phyloP scores from a whole-genome alignment of 2,329 filamentous ascomycete species.

The Colletotrichum limetticola region DNA sequence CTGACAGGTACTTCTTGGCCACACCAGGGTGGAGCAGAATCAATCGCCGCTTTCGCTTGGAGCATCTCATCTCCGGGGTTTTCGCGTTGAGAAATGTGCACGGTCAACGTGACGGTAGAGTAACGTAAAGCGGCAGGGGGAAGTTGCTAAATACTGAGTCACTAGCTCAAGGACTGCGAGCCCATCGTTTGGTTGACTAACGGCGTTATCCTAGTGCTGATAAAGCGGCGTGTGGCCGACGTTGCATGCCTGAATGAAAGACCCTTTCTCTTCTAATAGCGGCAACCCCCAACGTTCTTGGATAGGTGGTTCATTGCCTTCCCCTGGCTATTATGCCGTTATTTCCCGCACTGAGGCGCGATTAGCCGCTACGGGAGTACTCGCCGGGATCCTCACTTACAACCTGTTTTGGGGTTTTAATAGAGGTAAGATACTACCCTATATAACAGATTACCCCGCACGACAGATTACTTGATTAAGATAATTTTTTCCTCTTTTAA shows the following conservation, averaged over 20 bases:
- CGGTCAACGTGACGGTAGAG: not conserved
- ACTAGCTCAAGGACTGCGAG: not conserved
- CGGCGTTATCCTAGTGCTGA: not conserved
- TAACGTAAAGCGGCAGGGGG: not conserved
- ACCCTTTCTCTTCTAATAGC: not conserved
- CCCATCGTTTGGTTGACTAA: not conserved
- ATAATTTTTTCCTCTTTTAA: too few relatives aligned
- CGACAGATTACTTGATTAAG: too few relatives aligned
- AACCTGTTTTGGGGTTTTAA: too few relatives aligned
- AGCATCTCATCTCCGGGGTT: not conserved
- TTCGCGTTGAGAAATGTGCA: not conserved
- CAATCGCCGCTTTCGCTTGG: not conserved
- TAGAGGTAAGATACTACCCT: too few relatives aligned
- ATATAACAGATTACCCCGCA: too few relatives aligned
- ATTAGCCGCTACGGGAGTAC: constrained; percentile 24
- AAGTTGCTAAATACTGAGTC: not conserved
- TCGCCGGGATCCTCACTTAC: not conserved
- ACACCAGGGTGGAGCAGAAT: not conserved
- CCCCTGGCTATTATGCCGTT: constrained; percentile 10
- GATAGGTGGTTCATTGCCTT: not conserved
- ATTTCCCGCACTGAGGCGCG: constrained; percentile 36
- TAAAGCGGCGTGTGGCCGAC: not conserved
- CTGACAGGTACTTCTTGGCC: not conserved
- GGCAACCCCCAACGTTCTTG: constrained; percentile 16
- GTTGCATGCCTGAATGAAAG: not conserved